Conservation (phyloP, 139 green algal genomes). For the Chlamydomonas eustigma region DNA sequence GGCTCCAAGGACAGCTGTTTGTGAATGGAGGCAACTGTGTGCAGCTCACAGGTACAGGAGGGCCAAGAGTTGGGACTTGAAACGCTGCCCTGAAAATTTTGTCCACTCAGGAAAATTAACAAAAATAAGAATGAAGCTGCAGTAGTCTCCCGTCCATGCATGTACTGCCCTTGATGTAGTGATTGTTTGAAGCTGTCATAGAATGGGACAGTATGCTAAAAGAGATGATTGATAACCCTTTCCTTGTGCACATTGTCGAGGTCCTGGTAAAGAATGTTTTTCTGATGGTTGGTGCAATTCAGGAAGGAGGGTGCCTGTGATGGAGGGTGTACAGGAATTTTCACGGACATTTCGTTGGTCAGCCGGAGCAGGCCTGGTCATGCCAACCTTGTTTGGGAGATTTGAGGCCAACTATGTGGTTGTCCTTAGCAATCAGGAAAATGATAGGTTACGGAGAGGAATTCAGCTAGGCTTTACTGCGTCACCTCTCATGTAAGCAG, state of each 20-base stretch:
- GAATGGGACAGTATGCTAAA: too few species aligned
- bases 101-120: too few species aligned
- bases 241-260: too few species aligned
- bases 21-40: constrained; percentile 64
- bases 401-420: constrained; percentile 58
- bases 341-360: constrained; percentile 48
- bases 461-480: constrained; percentile 68
- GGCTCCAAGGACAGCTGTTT: constrained; percentile 70
- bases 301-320: not conserved
- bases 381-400: constrained; percentile 45
- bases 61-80: not conserved
- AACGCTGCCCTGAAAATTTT: too few species aligned
- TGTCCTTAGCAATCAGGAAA: constrained; percentile 36
- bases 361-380: constrained; percentile 41
- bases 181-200: too few species aligned
- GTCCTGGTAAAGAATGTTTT: too few species aligned
- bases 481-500: constrained; percentile 6
- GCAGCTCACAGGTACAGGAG: constrained; percentile 26
- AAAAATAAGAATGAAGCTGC: too few species aligned
- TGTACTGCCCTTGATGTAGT: too few species aligned
- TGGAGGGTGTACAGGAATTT: constrained; percentile 29
- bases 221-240: too few species aligned
- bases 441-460: constrained; percentile 50
- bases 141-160: too few species aligned
- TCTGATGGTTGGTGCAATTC: too few species aligned